These are phyloP conservation scores for Collybia sordida DNA, from an alignment of 768 basidiomycete genomes.

Conservation along the genomic window DNA sequence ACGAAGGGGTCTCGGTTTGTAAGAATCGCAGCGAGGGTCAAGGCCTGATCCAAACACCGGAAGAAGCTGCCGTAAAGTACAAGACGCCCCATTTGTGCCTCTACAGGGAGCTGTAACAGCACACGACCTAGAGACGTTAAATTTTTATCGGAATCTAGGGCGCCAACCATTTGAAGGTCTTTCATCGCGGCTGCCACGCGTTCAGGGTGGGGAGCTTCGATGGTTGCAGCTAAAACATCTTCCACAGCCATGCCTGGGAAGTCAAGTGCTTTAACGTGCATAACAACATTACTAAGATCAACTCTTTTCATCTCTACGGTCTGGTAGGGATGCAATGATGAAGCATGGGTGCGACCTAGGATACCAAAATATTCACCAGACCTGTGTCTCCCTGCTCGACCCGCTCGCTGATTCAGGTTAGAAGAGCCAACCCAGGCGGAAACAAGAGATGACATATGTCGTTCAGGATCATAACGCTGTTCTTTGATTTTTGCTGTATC, in stretches of 20 bases:
- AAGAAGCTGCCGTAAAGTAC: constrained; percentile 91
- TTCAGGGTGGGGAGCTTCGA: constrained; percentile 82
- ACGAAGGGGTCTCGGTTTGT: constrained; percentile 91
- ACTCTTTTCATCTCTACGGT: constrained; percentile 94
- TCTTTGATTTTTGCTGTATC: constrained; percentile 90
- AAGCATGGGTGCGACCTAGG: constrained; percentile 60
- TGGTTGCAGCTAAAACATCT: constrained; percentile 80
- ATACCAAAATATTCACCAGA: constrained; percentile 91
- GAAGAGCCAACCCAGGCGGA: constrained; percentile 90
- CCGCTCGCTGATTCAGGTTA: constrained; percentile 88
- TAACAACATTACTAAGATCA: constrained; percentile 88
- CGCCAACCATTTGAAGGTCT: constrained; percentile 82
- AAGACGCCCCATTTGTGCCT: constrained; percentile 86
- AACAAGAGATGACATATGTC: constrained; percentile 86
- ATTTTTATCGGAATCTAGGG: constrained; percentile 71
- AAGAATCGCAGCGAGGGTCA: constrained; percentile 90
- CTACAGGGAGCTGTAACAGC: constrained; percentile 85
- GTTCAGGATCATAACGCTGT: constrained; percentile 83
- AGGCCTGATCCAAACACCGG: constrained; percentile 83
- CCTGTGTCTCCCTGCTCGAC: constrained; percentile 89
- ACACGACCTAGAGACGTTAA: constrained; percentile 88
- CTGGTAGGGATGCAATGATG: constrained; percentile 71
- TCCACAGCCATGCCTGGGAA: constrained; percentile 85
- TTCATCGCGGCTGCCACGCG: constrained; percentile 81
- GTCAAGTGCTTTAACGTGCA: constrained; percentile 94